Conservation (phyloP, 352 stramenopile species). For the Globisporangium barbulae region DNA sequence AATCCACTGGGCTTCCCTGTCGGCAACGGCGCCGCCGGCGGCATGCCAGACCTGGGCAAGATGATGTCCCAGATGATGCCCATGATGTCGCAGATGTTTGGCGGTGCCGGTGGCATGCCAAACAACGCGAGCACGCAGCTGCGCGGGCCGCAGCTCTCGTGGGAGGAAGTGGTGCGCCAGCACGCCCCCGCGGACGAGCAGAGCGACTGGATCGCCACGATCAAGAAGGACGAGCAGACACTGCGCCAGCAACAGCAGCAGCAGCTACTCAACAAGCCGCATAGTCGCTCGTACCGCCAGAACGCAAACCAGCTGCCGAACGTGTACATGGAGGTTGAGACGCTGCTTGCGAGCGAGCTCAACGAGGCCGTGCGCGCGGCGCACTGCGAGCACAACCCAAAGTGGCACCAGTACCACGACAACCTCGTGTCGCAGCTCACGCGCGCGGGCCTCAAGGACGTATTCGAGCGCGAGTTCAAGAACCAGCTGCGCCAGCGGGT, state of each 20-base stretch:
- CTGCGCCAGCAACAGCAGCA: slow-evolving; percentile 25
- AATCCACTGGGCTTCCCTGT: slow-evolving; percentile 29
- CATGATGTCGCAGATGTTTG: slow-evolving; percentile 85
- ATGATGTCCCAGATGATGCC: slow-evolving; percentile 90
- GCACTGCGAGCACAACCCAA: slow-evolving; percentile 49
- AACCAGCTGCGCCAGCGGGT: slow-evolving; percentile 50
- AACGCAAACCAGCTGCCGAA: slow-evolving; percentile 47
- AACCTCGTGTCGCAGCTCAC: slow-evolving; percentile 50
- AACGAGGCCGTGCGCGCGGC: slow-evolving; percentile 60
- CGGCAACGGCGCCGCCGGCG: slow-evolving; percentile 7
- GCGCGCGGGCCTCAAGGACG: slow-evolving; percentile 39
- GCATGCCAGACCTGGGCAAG: slow-evolving; percentile 65
- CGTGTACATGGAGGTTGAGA: slow-evolving; percentile 57
- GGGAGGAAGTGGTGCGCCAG: slow-evolving; percentile 68
- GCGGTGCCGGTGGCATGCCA: slow-evolving; percentile 19
- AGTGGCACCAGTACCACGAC: slow-evolving; percentile 52
- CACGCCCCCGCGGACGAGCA: slow-evolving; percentile 55
- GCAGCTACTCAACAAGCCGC: slow-evolving; percentile 31
- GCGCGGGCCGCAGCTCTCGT: slow-evolving; percentile 25
- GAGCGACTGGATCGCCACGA: slow-evolving; percentile 63
- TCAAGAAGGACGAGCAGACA: slow-evolving; percentile 49
- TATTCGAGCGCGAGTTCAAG: slow-evolving; percentile 67
- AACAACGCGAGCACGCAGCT: slow-evolving; percentile 21
- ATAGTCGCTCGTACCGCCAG: slow-evolving; percentile 63
- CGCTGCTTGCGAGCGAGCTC: slow-evolving; percentile 59